Conservation (phyloP, 139 green algal species). For the Desmodesmus armatus region DNA sequence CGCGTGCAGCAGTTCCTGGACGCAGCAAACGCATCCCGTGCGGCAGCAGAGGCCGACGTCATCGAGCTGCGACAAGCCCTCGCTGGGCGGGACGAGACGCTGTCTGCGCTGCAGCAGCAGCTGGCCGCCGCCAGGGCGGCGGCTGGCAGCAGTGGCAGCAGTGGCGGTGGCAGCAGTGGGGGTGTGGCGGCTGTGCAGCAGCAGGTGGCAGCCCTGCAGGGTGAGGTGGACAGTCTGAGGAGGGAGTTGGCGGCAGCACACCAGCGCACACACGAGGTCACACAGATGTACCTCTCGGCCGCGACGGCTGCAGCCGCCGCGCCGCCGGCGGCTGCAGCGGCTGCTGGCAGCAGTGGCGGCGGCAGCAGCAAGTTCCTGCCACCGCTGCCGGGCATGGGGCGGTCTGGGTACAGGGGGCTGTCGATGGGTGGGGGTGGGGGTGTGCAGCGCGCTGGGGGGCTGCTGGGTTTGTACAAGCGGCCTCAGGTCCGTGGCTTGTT, state of each 20-base stretch:
- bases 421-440: not conserved
- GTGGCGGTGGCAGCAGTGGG: not conserved
- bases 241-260: constrained; percentile 4
- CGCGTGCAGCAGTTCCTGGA: not conserved
- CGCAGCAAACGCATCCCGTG: not conserved
- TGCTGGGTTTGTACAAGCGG: constrained; percentile 14
- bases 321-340: not conserved
- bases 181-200: not conserved
- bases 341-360: not conserved
- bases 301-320: not conserved
- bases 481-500: not conserved
- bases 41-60: constrained; percentile 39
- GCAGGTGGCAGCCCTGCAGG: not conserved
- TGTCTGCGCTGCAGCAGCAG: not conserved
- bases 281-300: constrained; percentile 27
- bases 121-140: not conserved
- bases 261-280: constrained; percentile 28
- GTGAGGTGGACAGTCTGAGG: not conserved
- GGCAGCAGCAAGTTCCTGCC: not conserved
- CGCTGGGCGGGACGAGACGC: constrained; percentile 25
- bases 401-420: not conserved
- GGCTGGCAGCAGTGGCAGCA: not conserved
- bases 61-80: constrained; percentile 24
- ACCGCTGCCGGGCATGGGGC: not conserved
- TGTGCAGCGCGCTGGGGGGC: not conserved